Percentiles rank a stretch among this genome's conserved stretches.
Evolutionary conservation across 352 stramenopile species (phyloP).

Genomic region (Pythium rishiriense): DNA sequence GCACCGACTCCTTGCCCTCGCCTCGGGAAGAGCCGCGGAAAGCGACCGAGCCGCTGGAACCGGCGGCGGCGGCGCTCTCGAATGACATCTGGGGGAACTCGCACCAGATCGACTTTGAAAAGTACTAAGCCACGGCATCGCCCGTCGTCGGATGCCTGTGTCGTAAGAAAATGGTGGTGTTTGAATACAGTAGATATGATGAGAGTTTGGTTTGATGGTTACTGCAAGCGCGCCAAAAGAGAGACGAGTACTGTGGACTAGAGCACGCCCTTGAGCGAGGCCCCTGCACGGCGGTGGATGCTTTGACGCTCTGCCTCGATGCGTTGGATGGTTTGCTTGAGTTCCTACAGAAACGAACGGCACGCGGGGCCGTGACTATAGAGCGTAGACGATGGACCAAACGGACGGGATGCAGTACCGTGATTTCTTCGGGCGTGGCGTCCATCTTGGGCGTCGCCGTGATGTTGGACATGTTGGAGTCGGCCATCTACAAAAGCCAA

Average conservation of each 20-base stretch:
- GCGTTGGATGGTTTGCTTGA: slow-evolving; percentile 73
- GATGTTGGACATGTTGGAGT: slow-evolving; percentile 87
- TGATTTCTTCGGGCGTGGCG: slow-evolving; percentile 73
- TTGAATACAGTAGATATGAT: slow-evolving; percentile 8
- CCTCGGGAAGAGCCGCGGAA: slow-evolving; percentile 7
- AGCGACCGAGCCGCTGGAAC: slow-evolving; percentile 24
- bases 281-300: slow-evolving; percentile 72
- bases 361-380: too few species aligned
- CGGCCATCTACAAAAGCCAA: slow-evolving; percentile 56
- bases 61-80: slow-evolving; percentile 61
- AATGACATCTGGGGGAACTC: slow-evolving; percentile 85
- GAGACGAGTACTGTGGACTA: slow-evolving; percentile 24
- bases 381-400: neutral
- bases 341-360: slow-evolving; percentile 38
- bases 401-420: slow-evolving; percentile 26
- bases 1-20: slow-evolving; percentile 3
- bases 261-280: slow-evolving; percentile 77
- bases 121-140: slow-evolving; percentile 11
- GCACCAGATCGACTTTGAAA: slow-evolving; percentile 74
- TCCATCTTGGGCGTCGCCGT: slow-evolving; percentile 78
- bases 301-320: slow-evolving; percentile 81
- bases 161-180: slow-evolving; percentile 3
- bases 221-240: neutral
- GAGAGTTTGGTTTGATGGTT: neutral
- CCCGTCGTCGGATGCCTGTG: neutral